Conservation (phyloP, 1,139 yeast species). For the Scheffersomyces parashehatae region DNA sequence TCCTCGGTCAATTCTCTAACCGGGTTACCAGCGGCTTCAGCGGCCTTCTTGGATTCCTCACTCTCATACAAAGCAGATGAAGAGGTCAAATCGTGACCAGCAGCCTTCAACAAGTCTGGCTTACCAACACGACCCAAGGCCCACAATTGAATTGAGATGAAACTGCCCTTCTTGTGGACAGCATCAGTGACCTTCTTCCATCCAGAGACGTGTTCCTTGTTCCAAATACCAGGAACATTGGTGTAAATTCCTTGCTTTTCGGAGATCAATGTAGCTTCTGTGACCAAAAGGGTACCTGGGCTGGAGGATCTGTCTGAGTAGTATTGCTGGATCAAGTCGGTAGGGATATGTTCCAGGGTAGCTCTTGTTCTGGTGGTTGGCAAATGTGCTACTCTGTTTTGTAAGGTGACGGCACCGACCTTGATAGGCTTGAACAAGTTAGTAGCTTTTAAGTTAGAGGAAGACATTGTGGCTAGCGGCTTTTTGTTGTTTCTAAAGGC, state of each 20-base stretch:
- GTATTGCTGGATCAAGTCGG: slow-evolving; percentile 20
- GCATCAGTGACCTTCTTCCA: slow-evolving; percentile 13
- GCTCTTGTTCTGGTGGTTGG: slow-evolving; percentile 16
- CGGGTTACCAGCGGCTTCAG: slow-evolving; percentile 10
- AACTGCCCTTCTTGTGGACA: slow-evolving; percentile 11
- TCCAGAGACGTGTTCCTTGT: slow-evolving; percentile 8
- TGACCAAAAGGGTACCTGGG: slow-evolving; percentile 36
- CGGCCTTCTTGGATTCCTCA: slow-evolving; percentile 6
- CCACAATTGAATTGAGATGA: slow-evolving; percentile 13
- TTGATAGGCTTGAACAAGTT: slow-evolving; percentile 6
- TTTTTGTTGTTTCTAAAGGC: neutral
- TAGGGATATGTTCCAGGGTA: slow-evolving; percentile 10
- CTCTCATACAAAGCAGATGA: slow-evolving; percentile 16
- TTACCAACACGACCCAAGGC: slow-evolving; percentile 13
- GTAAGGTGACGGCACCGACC: slow-evolving; percentile 5
- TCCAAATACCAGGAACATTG: slow-evolving; percentile 19
- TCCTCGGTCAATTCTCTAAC: slow-evolving; percentile 11
- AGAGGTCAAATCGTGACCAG: slow-evolving; percentile 16
- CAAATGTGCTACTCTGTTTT: slow-evolving; percentile 4
- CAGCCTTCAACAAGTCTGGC: slow-evolving; percentile 13
- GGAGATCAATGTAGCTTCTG: slow-evolving; percentile 34
- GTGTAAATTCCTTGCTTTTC: slow-evolving; percentile 15
- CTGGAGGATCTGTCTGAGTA: slow-evolving; percentile 31
- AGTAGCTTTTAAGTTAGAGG: slow-evolving; percentile 6
- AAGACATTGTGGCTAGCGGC: slow-evolving; percentile 1